Percentiles rank a stretch among this genome's conserved stretches.
phyloP scores from a whole-genome alignment of 805 yeast species.

The Lipomyces yamadae region DNA sequence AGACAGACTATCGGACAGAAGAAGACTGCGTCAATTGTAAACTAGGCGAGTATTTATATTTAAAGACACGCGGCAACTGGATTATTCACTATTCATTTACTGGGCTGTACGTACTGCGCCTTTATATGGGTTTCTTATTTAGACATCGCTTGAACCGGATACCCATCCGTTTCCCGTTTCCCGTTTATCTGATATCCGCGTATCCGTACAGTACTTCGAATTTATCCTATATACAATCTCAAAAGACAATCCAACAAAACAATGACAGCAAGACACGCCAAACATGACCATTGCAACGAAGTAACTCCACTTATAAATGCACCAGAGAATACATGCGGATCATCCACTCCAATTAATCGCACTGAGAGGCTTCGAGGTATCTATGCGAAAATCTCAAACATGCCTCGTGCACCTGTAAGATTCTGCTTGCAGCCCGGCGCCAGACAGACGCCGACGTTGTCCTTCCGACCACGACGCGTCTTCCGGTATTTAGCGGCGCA shows the following conservation, averaged over 20 bases:
- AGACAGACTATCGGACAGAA: no score
- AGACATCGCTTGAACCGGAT: no score
- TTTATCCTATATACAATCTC: neutral
- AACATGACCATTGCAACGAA: neutral
- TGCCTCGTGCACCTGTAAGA: constrained; percentile 27
- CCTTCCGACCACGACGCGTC: constrained; percentile 15
- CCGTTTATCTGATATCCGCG: no score
- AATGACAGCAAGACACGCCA: neutral
- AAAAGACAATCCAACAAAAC: neutral
- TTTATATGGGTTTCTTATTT: no score
- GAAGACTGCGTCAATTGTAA: no score
- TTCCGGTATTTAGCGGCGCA: constrained; percentile 29
- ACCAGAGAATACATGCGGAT: neutral
- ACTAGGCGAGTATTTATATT: no score
- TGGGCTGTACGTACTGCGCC: no score
- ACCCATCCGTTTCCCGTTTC: no score
- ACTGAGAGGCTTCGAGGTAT: no score
- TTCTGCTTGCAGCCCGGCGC: constrained; percentile 28
- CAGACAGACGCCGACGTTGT: constrained; percentile 16
- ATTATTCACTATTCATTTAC: no score
- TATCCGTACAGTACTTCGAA: no score
- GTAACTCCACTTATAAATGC: neutral
- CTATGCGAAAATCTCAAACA: constrained; percentile 30
- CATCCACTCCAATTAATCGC: neutral
- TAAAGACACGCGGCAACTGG: no score